Percentiles rank a stretch among this genome's conserved stretches.
phyloP scores from a whole-genome alignment of 805 yeast genomes.

The Yarrowia porcina region DNA sequence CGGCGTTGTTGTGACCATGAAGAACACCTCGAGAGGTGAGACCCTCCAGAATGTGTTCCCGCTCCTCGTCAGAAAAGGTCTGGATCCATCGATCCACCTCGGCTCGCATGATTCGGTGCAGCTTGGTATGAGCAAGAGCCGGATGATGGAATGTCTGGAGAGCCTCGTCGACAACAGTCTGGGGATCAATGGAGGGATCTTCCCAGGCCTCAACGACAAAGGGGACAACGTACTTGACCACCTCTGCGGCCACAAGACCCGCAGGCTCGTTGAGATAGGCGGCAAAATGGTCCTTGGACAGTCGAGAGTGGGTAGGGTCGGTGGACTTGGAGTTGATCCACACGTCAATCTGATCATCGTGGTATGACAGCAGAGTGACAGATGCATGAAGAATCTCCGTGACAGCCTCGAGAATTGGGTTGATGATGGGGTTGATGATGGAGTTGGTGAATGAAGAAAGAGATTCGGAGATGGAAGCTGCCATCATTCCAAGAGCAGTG shows the following conservation, averaged over 20 bases:
- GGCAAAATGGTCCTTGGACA: conserved; percentile 33
- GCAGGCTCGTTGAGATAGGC: conserved; percentile 32
- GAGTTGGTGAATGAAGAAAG: conserved; percentile 31
- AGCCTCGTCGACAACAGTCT: conserved; percentile 27
- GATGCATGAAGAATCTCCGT: conserved; percentile 29
- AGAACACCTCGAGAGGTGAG: conserved; percentile 22
- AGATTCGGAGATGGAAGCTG: conserved; percentile 30
- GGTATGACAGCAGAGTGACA: conserved; percentile 28
- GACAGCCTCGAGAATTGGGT: conserved; percentile 29
- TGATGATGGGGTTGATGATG: conserved; percentile 31
- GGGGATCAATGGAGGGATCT: conserved; percentile 27
- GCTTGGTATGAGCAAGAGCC: conserved; percentile 26
- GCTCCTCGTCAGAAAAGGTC: conserved; percentile 17
- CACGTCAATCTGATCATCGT: conserved; percentile 33
- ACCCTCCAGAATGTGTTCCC: conserved; percentile 19
- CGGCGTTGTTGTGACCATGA: conserved; percentile 20
- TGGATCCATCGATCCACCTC: conserved; percentile 29
- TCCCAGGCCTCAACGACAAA: conserved; percentile 31
- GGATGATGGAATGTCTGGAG: conserved; percentile 32
- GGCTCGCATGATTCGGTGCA: conserved; percentile 29
- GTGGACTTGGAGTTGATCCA: conserved; percentile 30
- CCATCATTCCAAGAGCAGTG: conserved; percentile 29
- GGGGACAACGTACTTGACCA: conserved; percentile 29
- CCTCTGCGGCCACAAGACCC: conserved; percentile 30
- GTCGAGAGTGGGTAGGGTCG: conserved; percentile 31